Evolutionary conservation across 2,329 filamentous ascomycete genomes (phyloP).

Genomic region (Fusarium acutatum): DNA sequence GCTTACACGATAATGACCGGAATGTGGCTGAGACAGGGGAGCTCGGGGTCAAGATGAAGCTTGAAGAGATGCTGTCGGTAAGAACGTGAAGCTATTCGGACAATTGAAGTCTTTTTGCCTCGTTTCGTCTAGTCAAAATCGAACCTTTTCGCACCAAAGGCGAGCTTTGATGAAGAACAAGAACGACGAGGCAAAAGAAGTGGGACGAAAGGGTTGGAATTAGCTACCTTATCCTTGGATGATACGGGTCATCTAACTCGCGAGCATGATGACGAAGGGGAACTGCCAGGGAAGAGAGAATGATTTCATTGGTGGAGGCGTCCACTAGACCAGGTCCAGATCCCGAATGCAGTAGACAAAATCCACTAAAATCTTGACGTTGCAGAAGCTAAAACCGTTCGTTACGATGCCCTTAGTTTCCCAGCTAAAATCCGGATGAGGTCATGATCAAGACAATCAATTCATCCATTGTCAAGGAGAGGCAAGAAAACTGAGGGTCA

Average conservation of each 20-base stretch:
- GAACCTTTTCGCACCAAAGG: constrained; percentile 35
- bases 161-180: constrained; percentile 31
- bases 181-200: constrained; percentile 16
- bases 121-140: not conserved
- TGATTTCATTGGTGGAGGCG: constrained; percentile 4
- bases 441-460: constrained; percentile 16
- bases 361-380: constrained; percentile 5
- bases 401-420: constrained; percentile 8
- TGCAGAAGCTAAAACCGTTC: constrained; percentile 9
- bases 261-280: constrained; percentile 30
- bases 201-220: constrained; percentile 22
- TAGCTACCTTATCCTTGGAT: constrained; percentile 17
- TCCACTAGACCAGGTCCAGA: constrained; percentile 16
- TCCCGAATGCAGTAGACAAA: constrained; percentile 16
- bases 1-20: constrained; percentile 14
- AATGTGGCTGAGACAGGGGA: constrained; percentile 26
- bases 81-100: not conserved
- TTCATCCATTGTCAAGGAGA: not conserved
- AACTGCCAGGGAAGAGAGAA: not conserved
- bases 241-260: not conserved
- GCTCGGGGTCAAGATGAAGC: not conserved
- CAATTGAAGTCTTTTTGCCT: not conserved
- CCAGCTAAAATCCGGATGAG: constrained; percentile 18
- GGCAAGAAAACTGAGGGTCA: not conserved
- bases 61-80: not conserved